A percentile compares a stretch with the other conserved stretches of the same genome.
Evolutionary conservation across 441 rosid genomes (phyloP).

Genomic region (Eutrema salsugineum): DNA sequence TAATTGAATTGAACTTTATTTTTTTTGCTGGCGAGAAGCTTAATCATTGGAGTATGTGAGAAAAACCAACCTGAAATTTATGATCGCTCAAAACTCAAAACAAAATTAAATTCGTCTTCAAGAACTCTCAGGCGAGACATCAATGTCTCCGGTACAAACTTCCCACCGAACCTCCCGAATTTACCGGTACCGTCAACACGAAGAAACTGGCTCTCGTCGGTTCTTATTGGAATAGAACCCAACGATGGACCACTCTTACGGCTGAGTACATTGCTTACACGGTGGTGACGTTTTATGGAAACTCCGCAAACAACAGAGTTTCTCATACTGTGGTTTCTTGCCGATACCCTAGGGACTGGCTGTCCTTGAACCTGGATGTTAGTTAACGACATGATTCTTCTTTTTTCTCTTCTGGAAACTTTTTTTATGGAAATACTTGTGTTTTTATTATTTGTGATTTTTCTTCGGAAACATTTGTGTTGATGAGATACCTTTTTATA

Average conservation of each 20-base stretch:
- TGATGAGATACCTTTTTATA: neutral
- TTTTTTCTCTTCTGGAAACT: neutral
- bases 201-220: neutral
- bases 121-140: constrained; percentile 45
- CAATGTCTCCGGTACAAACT: constrained; percentile 70
- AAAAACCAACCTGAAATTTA: constrained; percentile 56
- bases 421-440: neutral
- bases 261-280: neutral
- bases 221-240: constrained; percentile 11
- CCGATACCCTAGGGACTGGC: neutral
- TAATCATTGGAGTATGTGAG: neutral
- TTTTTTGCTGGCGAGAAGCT: neutral
- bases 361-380: constrained; percentile 4
- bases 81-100: constrained; percentile 43
- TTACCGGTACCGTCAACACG: constrained; percentile 29
- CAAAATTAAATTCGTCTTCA: constrained; percentile 53
- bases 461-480: neutral
- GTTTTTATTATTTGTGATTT: neutral
- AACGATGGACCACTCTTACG: neutral
- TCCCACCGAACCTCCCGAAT: constrained; percentile 77
- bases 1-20: too few species aligned
- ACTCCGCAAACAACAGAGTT: neutral
- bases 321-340: constrained; percentile 9
- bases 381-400: constrained; percentile 2
- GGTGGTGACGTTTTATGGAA: neutral